Evolutionary conservation across 768 basidiomycete species (phyloP).

Genomic region (Astraeus odoratus): DNA sequence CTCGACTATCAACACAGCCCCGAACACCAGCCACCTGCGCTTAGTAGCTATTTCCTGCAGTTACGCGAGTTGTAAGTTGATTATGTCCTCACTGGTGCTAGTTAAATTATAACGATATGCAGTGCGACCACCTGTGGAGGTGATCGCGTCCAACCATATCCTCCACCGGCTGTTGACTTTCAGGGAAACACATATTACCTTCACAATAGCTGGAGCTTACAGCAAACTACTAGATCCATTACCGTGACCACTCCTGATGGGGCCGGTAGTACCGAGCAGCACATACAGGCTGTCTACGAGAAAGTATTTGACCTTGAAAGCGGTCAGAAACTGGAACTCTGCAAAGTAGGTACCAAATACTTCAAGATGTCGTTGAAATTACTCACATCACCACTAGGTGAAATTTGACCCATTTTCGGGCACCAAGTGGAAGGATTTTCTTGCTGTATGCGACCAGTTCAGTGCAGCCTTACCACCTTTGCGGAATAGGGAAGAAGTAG

Average conservation of each 20-base stretch:
- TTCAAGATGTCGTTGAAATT: neutral
- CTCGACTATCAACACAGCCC: slow-evolving; percentile 27
- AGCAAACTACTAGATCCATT: slow-evolving; percentile 32
- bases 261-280: neutral
- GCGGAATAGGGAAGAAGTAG: slow-evolving; percentile 14
- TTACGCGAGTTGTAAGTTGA: slow-evolving; percentile 32
- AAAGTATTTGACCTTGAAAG: slow-evolving; percentile 49
- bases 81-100: neutral
- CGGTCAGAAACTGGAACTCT: slow-evolving; percentile 41
- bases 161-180: slow-evolving; percentile 37
- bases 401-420: slow-evolving; percentile 32
- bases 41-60: slow-evolving; percentile 35
- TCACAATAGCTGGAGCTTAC: slow-evolving; percentile 39
- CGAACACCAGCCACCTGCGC: slow-evolving; percentile 31
- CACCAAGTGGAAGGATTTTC: slow-evolving; percentile 40
- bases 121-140: slow-evolving; percentile 30
- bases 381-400: slow-evolving; percentile 32
- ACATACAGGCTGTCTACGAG: slow-evolving; percentile 33
- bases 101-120: slow-evolving; percentile 1
- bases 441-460: slow-evolving; percentile 38
- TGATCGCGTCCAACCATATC: slow-evolving; percentile 33
- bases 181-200: slow-evolving; percentile 39
- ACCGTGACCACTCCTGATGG: slow-evolving; percentile 4
- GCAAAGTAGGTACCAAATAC: slow-evolving; percentile 39
- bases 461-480: slow-evolving; percentile 25